Base-by-base conservation (phyloP, 306 rosid genomes). In the Begonia masoniana region DNA sequence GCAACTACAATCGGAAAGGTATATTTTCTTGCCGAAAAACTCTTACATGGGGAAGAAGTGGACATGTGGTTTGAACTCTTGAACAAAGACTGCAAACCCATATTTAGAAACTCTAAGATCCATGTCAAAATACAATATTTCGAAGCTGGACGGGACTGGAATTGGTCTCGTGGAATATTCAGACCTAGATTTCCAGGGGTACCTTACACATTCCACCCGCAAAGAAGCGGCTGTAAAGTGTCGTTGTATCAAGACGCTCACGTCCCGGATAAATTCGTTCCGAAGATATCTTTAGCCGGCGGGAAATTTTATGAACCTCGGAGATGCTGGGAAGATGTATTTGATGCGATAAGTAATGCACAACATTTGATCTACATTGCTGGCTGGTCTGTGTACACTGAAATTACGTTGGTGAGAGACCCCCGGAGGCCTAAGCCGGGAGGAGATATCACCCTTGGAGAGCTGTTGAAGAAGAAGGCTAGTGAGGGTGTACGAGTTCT, bases 291-390 rank as follows among this genome's bases (percentile, higher is more conserved):
- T 59, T 76, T 75, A 43, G 76, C 80, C 50, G 69, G 76, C 10
- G 80, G 76, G 16, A 70, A 66, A 68, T 49, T 26, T 58, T 75
- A 70, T 15, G 76, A 75, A 62, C 71, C 76, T 15, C 76, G 71
- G 42, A 55, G 80, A 52, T 75, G 80, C 51, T 75, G 80, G 80
- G 80, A 75, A 60, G 80, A 75, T 50, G 35, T 75, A 45, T 75
- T 75, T 59, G 80, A 75, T 63, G 80, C 76, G 23, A 75, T 75
- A 16, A 51, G 65, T n/a, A 75, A 75, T 66, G 80, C 80, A 4
- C 62, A 67, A 36, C 80, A 75, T 65, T 31, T 75, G 65, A 75
- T 75, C 63, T 75, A 75, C 52, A 70, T 75, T 53, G 63, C 80
- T 58, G 80, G 80, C 13, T 75, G 80, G 80, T 75, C 80, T 26